Evolutionary conservation across 495 filamentous ascomycete genomes (phyloP).

Genomic region (Chlorociboria aeruginascens): DNA sequence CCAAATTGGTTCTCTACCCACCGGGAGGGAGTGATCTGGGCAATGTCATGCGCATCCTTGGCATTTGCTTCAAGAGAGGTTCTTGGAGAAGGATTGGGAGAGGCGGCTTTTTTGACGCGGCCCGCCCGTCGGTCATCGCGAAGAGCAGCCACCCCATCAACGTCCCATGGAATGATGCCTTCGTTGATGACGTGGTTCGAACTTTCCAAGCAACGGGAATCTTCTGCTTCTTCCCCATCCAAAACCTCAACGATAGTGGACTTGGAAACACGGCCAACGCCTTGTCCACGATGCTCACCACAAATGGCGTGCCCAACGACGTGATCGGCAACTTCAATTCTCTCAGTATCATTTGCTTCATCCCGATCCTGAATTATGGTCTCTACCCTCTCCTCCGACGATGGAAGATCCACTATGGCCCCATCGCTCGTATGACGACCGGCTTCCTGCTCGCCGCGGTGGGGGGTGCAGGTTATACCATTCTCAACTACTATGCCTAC

Average conservation of each 20-base stretch:
- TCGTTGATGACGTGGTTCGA: slow-evolving; percentile 45
- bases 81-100: slow-evolving; percentile 41
- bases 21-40: slow-evolving; percentile 40
- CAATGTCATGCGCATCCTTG: slow-evolving; percentile 42
- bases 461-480: slow-evolving; percentile 47
- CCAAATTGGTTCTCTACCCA: slow-evolving; percentile 33
- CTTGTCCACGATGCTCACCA: slow-evolving; percentile 49
- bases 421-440: slow-evolving; percentile 60
- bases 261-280: slow-evolving; percentile 33
- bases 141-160: slow-evolving; percentile 30
- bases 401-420: slow-evolving; percentile 48
- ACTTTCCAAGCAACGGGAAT: slow-evolving; percentile 46
- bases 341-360: slow-evolving; percentile 57
- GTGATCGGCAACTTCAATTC: slow-evolving; percentile 69
- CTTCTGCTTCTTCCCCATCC: slow-evolving; percentile 58
- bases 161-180: slow-evolving; percentile 36
- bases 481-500: slow-evolving; percentile 67
- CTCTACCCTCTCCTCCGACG: slow-evolving; percentile 57
- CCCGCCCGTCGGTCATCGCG: slow-evolving; percentile 47
- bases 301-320: slow-evolving; percentile 63
- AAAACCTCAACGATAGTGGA: slow-evolving; percentile 50
- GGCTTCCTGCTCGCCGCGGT: slow-evolving; percentile 56
- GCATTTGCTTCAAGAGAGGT: slow-evolving; percentile 39
- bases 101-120: slow-evolving; percentile 48
- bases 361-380: slow-evolving; percentile 55